Percentiles rank a stretch among this genome's conserved stretches.
Conservation (phyloP, 306 rosid genomes). For the Geum urbanum region DNA sequence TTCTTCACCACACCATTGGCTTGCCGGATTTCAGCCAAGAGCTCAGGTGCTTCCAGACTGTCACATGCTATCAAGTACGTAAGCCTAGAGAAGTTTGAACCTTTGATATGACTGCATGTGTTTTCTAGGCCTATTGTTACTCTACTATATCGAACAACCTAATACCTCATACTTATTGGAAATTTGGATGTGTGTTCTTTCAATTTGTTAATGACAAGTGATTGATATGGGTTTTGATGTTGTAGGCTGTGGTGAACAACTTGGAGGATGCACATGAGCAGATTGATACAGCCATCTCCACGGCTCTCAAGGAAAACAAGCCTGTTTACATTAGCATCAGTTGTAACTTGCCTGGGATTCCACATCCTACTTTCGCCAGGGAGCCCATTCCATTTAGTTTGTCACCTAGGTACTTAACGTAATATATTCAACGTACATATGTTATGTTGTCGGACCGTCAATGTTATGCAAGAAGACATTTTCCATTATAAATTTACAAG, state of each 20-base stretch:
- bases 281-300: slow-evolving; percentile 44
- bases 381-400: slow-evolving; percentile 44
- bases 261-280: slow-evolving; percentile 42
- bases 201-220: not conserved
- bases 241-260: slow-evolving; percentile 45
- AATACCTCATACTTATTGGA: too few relatives aligned
- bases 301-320: slow-evolving; percentile 41
- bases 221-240: not conserved
- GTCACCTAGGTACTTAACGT: slow-evolving; percentile 29
- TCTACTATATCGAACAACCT: too few relatives aligned
- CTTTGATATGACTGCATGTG: not conserved
- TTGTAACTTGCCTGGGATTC: slow-evolving; percentile 40
- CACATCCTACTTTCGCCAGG: slow-evolving; percentile 38
- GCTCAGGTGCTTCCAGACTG: slow-evolving; percentile 43
- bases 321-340: slow-evolving; percentile 45
- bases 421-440: not conserved
- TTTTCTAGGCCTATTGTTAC: too few relatives aligned
- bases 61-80: slow-evolving; percentile 45
- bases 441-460: not conserved
- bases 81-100: not conserved
- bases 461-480: not conserved
- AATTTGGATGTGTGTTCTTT: not conserved
- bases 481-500: too few relatives aligned
- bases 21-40: slow-evolving; percentile 45
- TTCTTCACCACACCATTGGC: slow-evolving; percentile 53